These are phyloP conservation scores for Agarophyton chilense DNA, from an alignment of 23 red algal genomes.

Conservation along the genomic window DNA sequence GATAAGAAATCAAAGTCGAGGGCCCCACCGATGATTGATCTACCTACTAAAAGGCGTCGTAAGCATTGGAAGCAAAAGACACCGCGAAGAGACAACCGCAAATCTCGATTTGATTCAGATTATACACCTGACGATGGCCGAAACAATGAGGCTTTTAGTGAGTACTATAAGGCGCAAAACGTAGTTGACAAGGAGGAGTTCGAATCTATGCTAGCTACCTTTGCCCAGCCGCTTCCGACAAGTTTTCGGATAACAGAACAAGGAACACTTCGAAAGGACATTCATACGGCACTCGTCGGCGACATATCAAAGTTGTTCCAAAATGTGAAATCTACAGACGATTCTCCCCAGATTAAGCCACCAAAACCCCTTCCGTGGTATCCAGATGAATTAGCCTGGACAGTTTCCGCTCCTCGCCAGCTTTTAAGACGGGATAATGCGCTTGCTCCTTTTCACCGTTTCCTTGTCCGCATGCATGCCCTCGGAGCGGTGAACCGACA, in stretches of 20 bases:
- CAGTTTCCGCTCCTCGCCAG: constrained; percentile 75
- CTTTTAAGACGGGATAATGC: constrained; percentile 72
- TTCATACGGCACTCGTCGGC: constrained; percentile 11
- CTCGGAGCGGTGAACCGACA: constrained; percentile 91
- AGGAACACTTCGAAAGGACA: constrained; percentile 26
- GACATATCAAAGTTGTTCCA: constrained; percentile 42
- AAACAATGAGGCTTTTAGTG: constrained; percentile 60
- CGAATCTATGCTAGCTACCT: constrained; percentile 35
- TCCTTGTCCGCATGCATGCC: constrained; percentile 84
- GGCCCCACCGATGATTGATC: constrained; percentile 18
- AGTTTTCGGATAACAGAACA: constrained; percentile 60
- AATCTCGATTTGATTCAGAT: constrained; percentile 55
- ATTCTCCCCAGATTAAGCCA: constrained; percentile 29
- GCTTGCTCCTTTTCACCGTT: constrained; percentile 79
- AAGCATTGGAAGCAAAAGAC: neutral
- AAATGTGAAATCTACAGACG: neutral
- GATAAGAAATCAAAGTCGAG: neutral
- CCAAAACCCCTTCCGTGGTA: constrained; percentile 71
- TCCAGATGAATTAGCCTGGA: constrained; percentile 91
- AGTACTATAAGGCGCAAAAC: constrained; percentile 58
- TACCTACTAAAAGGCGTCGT: constrained; percentile 34
- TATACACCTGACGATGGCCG: constrained; percentile 61
- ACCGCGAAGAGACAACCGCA: constrained; percentile 54
- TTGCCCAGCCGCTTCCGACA: constrained; percentile 65
- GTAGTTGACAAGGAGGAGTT: constrained; percentile 57